Evolutionary conservation across 441 rosid genomes (phyloP).

Genomic region (Rhodomyrtus psidioides): DNA sequence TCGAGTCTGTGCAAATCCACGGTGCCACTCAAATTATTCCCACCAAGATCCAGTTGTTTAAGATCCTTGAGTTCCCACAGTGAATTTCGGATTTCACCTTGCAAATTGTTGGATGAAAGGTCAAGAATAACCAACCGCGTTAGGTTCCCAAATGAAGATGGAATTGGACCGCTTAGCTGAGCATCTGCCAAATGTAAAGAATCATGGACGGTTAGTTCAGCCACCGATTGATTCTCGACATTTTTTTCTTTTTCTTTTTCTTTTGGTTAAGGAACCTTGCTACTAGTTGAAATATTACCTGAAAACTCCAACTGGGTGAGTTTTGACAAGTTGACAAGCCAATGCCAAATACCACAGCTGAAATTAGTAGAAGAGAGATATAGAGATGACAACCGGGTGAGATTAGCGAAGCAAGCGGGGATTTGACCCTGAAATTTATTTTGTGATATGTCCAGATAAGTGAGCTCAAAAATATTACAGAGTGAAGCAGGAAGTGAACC

Average conservation of each 20-base stretch:
- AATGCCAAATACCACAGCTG: too few relatives aligned
- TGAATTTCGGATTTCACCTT: too few relatives aligned
- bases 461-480: neutral
- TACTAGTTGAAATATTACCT: too few relatives aligned
- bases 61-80: neutral
- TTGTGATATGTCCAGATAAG: neutral
- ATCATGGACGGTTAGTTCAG: accelerated
- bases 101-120: too few relatives aligned
- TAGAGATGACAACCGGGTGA: neutral
- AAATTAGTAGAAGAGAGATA: accelerated
- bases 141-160: neutral
- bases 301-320: too few relatives aligned
- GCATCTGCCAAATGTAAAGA: neutral
- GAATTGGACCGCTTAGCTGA: neutral
- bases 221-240: neutral
- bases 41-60: neutral
- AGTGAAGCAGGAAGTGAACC: neutral
- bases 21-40: neutral
- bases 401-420: neutral
- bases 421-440: neutral
- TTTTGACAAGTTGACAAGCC: neutral
- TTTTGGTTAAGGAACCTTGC: too few relatives aligned
- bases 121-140: neutral
- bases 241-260: too few relatives aligned
- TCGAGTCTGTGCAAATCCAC: neutral